phyloP scores from a whole-genome alignment of 441 rosid species.

The Gossypium davidsonii region DNA sequence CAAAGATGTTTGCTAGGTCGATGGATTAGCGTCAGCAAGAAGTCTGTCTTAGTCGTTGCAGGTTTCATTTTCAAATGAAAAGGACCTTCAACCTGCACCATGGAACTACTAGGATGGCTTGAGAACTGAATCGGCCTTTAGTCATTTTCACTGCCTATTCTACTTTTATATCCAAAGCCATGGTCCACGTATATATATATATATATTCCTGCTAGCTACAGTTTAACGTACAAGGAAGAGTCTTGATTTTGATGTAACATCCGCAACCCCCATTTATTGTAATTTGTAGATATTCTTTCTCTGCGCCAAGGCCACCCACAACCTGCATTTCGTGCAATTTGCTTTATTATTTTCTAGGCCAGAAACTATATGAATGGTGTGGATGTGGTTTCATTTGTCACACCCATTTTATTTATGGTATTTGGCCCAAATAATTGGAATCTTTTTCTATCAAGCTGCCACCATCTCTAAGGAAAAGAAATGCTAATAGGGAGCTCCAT shows the following conservation, averaged over 20 bases:
- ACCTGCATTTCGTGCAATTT: too few species aligned
- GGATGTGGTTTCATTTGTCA: too few species aligned
- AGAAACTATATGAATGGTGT: too few species aligned
- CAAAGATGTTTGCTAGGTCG: constrained; percentile 50
- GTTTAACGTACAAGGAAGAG: constrained; percentile 10
- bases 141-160: constrained; percentile 18
- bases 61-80: constrained; percentile 54
- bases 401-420: too few species aligned
- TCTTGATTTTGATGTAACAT: constrained; percentile 23
- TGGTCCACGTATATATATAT: background rate
- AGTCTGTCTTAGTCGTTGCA: constrained; percentile 49
- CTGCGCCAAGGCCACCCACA: too few species aligned
- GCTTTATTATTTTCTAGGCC: too few species aligned
- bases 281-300: too few species aligned
- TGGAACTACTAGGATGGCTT: constrained; percentile 29
- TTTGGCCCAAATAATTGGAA: too few species aligned
- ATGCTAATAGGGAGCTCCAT: too few species aligned
- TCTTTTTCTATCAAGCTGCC: too few species aligned
- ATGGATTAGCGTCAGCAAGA: constrained; percentile 59
- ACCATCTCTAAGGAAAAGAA: too few species aligned
- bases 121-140: constrained; percentile 23
- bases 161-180: constrained; percentile 23
- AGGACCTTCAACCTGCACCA: constrained; percentile 78
- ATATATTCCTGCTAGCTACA: too few species aligned
- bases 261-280: background rate